Evolutionary conservation across 2,329 filamentous ascomycete genomes (phyloP), one percentile per base, ranked within the genome.

Genomic region (Calonectria pseudoreteaudii): DNA sequence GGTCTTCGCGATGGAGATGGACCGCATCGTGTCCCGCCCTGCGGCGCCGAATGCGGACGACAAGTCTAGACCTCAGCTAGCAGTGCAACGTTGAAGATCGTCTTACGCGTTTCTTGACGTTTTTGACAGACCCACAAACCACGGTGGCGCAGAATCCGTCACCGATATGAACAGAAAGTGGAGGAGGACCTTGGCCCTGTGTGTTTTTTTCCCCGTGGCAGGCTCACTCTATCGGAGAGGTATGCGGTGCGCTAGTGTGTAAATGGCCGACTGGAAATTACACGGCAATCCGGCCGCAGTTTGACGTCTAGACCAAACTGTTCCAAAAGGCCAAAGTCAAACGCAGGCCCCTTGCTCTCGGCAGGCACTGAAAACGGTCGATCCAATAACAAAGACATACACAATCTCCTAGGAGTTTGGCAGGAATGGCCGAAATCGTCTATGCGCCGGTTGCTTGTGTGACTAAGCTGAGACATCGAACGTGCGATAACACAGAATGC

Each of bases 381-480:
- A 36, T 13, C 23, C 31, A 34, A 34, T 49, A 28, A 52, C 47
- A 58, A 49, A 69, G 53, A 38, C 49, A 36, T 34, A 34, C 11
- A 44, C 52, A 23, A 38, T 62, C 41, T 50, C 38, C 31, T 36
- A 31, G 41, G 9, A 47, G 36, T 31, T 56, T 38, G 38, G 18
- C 31, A 47, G 30, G 53, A 44, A 50, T 50, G 47, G 53, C 53
- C 41, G 53, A 56, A 69, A 30, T 31, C 66, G 62, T 69, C 23
- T 23, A 41, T 50, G 41, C 10, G 20, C 30, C 23, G 66, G 41
- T 41, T 44, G 30, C 30, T 34, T 8, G 14, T n/a, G 53, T 38
- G 52, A 36, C 31, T 66, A 66, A 68, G 38, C 50, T 47, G 66
- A 69, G 53, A 69, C 67, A 69, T 31, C 26, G 50, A 47, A 58